Conservation (phyloP, 1,139 yeast species). For the Candida sp. region DNA sequence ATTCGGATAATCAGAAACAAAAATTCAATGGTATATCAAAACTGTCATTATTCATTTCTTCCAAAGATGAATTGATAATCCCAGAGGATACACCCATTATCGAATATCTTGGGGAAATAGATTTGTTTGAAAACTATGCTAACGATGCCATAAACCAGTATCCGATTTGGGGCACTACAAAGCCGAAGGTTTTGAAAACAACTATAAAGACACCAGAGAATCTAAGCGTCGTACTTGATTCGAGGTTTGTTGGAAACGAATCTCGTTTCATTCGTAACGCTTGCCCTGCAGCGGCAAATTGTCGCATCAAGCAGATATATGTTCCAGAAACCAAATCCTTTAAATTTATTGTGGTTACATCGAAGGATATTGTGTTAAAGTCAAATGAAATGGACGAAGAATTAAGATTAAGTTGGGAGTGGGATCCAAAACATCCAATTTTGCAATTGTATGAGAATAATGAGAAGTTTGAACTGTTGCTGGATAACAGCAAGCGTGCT, state of each 20-base stretch:
- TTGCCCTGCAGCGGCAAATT: constrained; percentile 65
- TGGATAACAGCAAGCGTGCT: constrained; percentile 48
- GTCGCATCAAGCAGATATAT: constrained; percentile 55
- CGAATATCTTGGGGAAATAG: constrained; percentile 75
- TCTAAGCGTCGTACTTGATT: constrained; percentile 66
- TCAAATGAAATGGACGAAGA: constrained; percentile 48
- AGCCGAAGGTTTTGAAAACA: constrained; percentile 63
- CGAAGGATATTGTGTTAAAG: constrained; percentile 43
- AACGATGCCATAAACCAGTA: constrained; percentile 73
- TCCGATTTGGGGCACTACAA: constrained; percentile 77
- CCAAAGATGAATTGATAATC: constrained; percentile 20
- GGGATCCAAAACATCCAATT: constrained; percentile 82
- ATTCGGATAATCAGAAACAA: constrained; percentile 54
- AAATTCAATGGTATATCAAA: constrained; percentile 73
- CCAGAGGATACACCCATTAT: constrained; percentile 53
- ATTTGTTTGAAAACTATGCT: constrained; percentile 59
- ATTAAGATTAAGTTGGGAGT: constrained; percentile 79
- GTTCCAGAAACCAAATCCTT: constrained; percentile 44
- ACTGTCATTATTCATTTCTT: constrained; percentile 55
- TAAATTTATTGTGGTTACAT: constrained; percentile 57
- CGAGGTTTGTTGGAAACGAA: constrained; percentile 75
- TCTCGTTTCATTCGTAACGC: constrained; percentile 74
- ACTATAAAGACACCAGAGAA: constrained; percentile 31
- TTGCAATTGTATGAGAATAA: constrained; percentile 37
- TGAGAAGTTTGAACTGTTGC: constrained; percentile 46